Conservation (phyloP, 2,329 filamentous ascomycete species). For the Verticillium nubilum region DNA sequence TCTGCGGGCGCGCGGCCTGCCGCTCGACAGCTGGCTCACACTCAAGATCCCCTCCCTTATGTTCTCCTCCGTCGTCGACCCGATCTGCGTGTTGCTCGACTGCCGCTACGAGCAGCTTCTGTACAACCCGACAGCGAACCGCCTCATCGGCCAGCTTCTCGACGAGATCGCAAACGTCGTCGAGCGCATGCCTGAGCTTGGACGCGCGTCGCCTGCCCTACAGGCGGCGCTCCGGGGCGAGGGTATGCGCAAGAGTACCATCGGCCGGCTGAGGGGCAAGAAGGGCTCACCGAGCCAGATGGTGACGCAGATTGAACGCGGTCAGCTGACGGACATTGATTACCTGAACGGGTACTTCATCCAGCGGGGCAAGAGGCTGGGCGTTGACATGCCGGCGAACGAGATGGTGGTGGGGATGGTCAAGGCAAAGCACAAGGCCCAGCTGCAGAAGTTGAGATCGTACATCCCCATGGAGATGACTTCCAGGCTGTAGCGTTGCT, state of each 20-base stretch:
- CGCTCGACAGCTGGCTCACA: slow-evolving; percentile 57
- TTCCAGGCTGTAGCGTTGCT: slow-evolving; percentile 11
- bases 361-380: slow-evolving; percentile 63
- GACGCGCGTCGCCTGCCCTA: slow-evolving; percentile 50
- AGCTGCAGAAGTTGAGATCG: slow-evolving; percentile 23
- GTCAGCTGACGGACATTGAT: slow-evolving; percentile 67
- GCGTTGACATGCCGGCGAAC: slow-evolving; percentile 68
- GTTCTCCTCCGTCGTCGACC: slow-evolving; percentile 71
- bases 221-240: slow-evolving; percentile 50
- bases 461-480: slow-evolving; percentile 29
- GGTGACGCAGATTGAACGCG: slow-evolving; percentile 57
- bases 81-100: slow-evolving; percentile 75
- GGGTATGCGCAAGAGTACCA: slow-evolving; percentile 56
- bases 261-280: slow-evolving; percentile 49
- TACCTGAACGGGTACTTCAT: slow-evolving; percentile 89
- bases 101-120: slow-evolving; percentile 67
- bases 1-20: slow-evolving; percentile 55
- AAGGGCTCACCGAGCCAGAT: slow-evolving; percentile 57
- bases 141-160: slow-evolving; percentile 65
- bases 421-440: slow-evolving; percentile 54
- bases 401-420: slow-evolving; percentile 68
- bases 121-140: slow-evolving; percentile 58
- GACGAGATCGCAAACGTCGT: slow-evolving; percentile 71
- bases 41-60: slow-evolving; percentile 76
- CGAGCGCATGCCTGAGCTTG: slow-evolving; percentile 67